Evolutionary conservation across 2,329 filamentous ascomycete species (phyloP), one percentile per base, ranked within the genome.

Genomic region (Ampelomyces quisqualis): DNA sequence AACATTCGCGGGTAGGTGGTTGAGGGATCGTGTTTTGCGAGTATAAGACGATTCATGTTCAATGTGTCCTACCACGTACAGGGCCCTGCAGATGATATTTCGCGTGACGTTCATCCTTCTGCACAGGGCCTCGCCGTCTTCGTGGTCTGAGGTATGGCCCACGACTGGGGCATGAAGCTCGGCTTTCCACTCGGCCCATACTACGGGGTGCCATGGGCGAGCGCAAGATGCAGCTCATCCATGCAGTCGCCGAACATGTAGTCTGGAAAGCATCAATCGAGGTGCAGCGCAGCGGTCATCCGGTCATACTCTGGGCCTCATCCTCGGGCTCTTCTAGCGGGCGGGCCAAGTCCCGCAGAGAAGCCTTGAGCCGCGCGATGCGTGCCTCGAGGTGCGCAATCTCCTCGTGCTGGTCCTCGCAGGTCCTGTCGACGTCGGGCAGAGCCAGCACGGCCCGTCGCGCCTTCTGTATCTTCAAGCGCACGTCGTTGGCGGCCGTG

Each of bases 391-490:
- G 72, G 53, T 81, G 77, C 24, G 58, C 66, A 14, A 90, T 85
- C 73, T 91, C 87, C 10, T 75, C 76, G 54, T 85, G 76, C 70
- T 91, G 88, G 64, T 89, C 84, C 41, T 76, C 76, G 10, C 84
- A 71, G 4, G 74, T 77, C 38, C 86, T 77, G 13, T 80, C 73
- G 63, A 91, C 80, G 68, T 90, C 87, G 7, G 85, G 85, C 53
- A 93, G 67, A 19, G 74, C 72, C 59, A 77, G 75, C 37, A 90
- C 74, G 54, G 83, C 79, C 22, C 75, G 77, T 34, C 86, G 77
- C 34, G 90, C 90, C 53, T 84, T 85, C 65, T 90, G 85, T 43
- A 97, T 79, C 69, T 88, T 88, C 69, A 90, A 84, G 69, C 88
- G 90, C 57, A 96, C 76, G 23, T 80, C 78, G 60, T 89, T 86